Evolutionary conservation across 2,329 filamentous ascomycete species (phyloP).

Genomic region (Aspergillus ochraceus): DNA sequence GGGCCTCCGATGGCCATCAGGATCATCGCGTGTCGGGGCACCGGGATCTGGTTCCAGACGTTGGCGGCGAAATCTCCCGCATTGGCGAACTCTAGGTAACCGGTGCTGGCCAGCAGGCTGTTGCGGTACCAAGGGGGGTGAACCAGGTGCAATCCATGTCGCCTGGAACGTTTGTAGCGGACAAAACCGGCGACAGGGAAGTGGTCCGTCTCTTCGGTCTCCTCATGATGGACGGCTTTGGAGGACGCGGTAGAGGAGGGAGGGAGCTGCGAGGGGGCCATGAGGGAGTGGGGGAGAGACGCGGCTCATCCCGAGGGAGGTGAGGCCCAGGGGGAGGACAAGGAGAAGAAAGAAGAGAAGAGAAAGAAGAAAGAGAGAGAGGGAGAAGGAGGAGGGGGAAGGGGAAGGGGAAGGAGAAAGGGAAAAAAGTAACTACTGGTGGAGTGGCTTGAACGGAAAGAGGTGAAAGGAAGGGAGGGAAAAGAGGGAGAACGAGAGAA

Average conservation of each 20-base stretch:
- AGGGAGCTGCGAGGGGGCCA: conserved; percentile 14
- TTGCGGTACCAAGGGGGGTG: conserved; percentile 35
- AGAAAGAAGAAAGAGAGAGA: neutral
- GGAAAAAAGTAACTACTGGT: neutral
- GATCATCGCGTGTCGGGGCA: conserved; percentile 50
- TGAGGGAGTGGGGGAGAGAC: conserved; percentile 16
- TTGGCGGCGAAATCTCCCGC: conserved; percentile 60
- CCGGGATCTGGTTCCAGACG: conserved; percentile 55
- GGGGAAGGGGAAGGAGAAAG: neutral
- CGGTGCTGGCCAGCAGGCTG: conserved; percentile 43
- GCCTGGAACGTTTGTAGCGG: conserved; percentile 13
- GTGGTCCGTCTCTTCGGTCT: conserved; percentile 2
- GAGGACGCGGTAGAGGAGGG: neutral
- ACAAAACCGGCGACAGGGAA: conserved; percentile 17
- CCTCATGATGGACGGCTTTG: neutral
- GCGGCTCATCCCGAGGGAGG: conserved; percentile 1
- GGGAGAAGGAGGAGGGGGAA: neutral
- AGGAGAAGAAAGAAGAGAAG: neutral
- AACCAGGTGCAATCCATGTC: conserved; percentile 12
- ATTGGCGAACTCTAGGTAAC: conserved; percentile 57
- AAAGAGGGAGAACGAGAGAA: neutral
- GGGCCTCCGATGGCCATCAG: conserved; percentile 55
- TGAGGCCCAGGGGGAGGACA: neutral
- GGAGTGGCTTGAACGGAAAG: neutral
- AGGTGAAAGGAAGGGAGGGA: neutral